Base-by-base conservation (phyloP, 805 yeast genomes). In the Candida dendrica region DNA sequence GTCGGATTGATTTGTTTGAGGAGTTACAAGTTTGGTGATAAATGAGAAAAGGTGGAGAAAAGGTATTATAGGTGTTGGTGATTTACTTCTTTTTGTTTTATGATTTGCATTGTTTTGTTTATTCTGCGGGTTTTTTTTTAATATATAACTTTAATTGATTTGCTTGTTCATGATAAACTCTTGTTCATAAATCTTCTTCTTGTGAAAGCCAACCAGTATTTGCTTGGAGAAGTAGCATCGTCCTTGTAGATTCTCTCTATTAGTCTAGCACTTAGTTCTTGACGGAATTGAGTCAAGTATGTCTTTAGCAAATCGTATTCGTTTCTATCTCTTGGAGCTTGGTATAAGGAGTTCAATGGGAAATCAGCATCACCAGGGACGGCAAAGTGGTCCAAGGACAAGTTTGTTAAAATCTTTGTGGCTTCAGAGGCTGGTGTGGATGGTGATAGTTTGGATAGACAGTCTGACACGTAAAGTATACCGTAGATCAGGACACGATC, bases 151-250 rank as follows among this genome's bases (percentile, higher is more conserved):
- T 34, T 13, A 34, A 16, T 6, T n/a, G n/a, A n/a, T n/a, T n/a
- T n/a, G n/a, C 18, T 19, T 34, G 36, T 18, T 34, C 19, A 34
- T 13, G 34, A 83, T 54, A 87, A 72, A 52, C 84, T 77, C 64
- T 90, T 87, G 68, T 93, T 93, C 98, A 93, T 93, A 62, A 93
- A 93, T 61, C 87, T 79, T 66, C 95, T 84, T 68, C 93, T 81
- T 33, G 96, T 85, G 64, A 93, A 93, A 2, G 97, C 96, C 56
- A 93, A 68, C 99, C 99, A 93, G 67, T 76, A 81, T 64, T 91
- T 93, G 53, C 91, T 84, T 32, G 98, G 98, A 16, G 55, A 58
- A 9, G 66, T 56, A 39, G 66, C 68, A 40, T 75, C 78, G 14
- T 77, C 84, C 29, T 65, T 71, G 59, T 85, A 88, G 36, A 93